Evolutionary conservation across 1,139 yeast genomes (phyloP).

Genomic region (Geotrichum aggregatum): DNA sequence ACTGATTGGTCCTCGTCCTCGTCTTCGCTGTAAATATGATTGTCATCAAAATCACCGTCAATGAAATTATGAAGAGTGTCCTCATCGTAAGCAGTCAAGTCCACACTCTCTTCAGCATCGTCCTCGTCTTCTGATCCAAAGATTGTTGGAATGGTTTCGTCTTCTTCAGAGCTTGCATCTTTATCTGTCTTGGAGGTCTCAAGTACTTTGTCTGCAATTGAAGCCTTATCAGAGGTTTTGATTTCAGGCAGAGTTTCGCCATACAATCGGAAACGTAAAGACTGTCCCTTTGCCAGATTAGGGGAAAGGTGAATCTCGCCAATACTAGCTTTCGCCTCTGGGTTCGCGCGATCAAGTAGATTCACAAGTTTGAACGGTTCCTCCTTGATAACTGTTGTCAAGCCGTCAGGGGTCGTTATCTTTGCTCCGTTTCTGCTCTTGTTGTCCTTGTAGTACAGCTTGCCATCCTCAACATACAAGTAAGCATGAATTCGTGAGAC

Average conservation of each 20-base stretch:
- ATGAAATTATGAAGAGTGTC: neutral
- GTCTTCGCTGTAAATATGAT: no score
- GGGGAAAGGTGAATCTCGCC: slow-evolving; percentile 11
- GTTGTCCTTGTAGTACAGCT: slow-evolving; percentile 23
- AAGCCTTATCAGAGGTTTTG: neutral
- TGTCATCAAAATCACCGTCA: no score
- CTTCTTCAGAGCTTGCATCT: neutral
- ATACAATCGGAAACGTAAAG: slow-evolving; percentile 2
- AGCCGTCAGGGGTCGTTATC: neutral
- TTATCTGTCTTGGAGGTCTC: neutral
- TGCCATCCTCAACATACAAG: slow-evolving; percentile 16
- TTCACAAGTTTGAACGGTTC: neutral
- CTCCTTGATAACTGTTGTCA: neutral
- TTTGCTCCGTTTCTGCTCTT: slow-evolving; percentile 26
- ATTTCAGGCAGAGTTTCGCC: neutral
- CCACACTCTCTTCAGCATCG: slow-evolving; percentile 6
- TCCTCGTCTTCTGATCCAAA: neutral
- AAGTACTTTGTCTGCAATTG: neutral
- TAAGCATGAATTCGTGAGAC: slow-evolving; percentile 26
- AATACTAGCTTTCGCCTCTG: neutral
- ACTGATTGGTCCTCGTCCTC: no score
- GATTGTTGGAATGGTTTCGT: neutral
- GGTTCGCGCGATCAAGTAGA: neutral
- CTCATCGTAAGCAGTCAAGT: neutral
- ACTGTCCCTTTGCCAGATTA: neutral